These are phyloP conservation scores for Neurospora hispaniola DNA, from an alignment of 495 filamentous ascomycete genomes.

Conservation along the genomic window DNA sequence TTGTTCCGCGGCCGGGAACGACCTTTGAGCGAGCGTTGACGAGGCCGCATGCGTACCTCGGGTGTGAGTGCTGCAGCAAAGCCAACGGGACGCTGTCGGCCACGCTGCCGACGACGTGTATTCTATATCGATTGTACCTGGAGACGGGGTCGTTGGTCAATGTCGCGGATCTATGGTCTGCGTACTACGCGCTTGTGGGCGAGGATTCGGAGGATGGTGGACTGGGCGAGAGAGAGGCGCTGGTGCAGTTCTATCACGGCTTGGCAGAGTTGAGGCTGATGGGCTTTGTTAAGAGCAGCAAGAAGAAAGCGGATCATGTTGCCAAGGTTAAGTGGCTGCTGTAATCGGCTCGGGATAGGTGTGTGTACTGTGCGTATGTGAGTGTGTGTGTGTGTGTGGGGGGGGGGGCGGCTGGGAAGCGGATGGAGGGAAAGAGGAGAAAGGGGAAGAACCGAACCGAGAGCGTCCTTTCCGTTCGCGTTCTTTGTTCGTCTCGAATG, in stretches of 20 bases:
- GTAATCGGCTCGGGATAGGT: slow-evolving; percentile 2
- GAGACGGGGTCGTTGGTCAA: slow-evolving; percentile 86
- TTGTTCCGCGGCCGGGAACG: slow-evolving; percentile 66
- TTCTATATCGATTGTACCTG: slow-evolving; percentile 83
- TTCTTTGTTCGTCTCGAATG: neutral
- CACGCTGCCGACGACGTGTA: slow-evolving; percentile 66
- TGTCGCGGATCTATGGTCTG: slow-evolving; percentile 78
- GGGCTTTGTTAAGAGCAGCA: slow-evolving; percentile 79
- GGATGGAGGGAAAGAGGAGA: neutral
- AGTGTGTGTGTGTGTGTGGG: too few species aligned
- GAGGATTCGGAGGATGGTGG: slow-evolving; percentile 34
- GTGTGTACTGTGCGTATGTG: too few species aligned
- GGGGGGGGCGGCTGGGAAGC: neutral
- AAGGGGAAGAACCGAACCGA: neutral
- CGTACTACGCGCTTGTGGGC: slow-evolving; percentile 68
- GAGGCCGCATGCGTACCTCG: slow-evolving; percentile 76
- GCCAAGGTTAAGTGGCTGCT: slow-evolving; percentile 54
- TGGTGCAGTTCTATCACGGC: slow-evolving; percentile 69
- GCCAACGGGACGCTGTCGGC: slow-evolving; percentile 36
- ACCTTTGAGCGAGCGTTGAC: slow-evolving; percentile 73
- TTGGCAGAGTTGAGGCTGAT: slow-evolving; percentile 75
- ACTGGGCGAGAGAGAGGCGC: slow-evolving; percentile 39
- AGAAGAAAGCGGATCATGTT: slow-evolving; percentile 85
- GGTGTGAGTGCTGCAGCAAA: slow-evolving; percentile 54
- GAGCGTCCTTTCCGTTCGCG: neutral